Base-by-base conservation (phyloP, 345 rosid species). In the Dovyalis caffra region DNA sequence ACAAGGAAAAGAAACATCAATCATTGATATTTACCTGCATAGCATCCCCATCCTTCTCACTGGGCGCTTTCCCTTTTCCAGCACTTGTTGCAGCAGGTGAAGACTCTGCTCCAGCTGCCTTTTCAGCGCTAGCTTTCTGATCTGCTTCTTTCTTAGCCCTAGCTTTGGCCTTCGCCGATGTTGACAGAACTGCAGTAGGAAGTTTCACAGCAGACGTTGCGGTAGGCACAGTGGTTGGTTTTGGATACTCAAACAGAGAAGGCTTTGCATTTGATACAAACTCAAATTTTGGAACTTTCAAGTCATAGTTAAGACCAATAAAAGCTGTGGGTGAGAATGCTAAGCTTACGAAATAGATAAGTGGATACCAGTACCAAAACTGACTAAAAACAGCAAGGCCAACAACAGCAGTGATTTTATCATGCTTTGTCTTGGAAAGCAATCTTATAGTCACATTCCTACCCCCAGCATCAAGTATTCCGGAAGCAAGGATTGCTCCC, bases 311-410 rank as follows among this genome's bases (percentile, higher is more conserved):
- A 67, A 96, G 86, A 20, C 99, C 98, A 61, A 96, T 88, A 75
- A 96, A 86, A 28, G 99, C 99, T 2, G 99, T 92, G 69, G 99
- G 98, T 53, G 99, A 96, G 87, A 94, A 96, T 1, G 98, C 78
- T 83, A 96, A 78, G 83, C 97, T 93, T 29, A 92, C 82, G 84
- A 96, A 94, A 76, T 93, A 96, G 72, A 93, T 93, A 23, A 96
- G 95, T 69, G 99, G 99, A 84, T 96, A 90, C 99, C 98, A 96
- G 49, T 96, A 96, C 99, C 99, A 96, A 80, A 90, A 96, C 84
- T 96, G 99, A 80, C 94, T 96, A 81, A 95, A 96, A 79, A 96
- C 97, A 10, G 98, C 97, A 70, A 96, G 97, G 70, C 99, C 98
- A 45, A 96, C 93, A 64, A 96, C 95, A 8, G 98, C 98, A 20